Percentiles rank a stretch among this genome's conserved stretches.
phyloP scores from a whole-genome alignment of 805 yeast species.

The Schwanniomyces pseudopolymorphus region DNA sequence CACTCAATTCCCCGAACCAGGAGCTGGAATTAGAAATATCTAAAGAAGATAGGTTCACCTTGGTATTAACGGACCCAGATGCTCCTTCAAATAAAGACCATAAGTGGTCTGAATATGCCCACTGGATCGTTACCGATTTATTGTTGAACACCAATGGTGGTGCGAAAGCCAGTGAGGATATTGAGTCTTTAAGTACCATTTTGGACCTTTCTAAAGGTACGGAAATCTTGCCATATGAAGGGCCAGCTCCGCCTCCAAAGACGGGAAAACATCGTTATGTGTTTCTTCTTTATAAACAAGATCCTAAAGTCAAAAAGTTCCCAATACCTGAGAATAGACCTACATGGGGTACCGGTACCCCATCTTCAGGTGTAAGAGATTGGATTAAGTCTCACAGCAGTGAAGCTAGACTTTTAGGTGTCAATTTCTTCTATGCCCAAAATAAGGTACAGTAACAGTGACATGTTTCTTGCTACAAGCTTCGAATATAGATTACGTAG shows the following conservation, averaged over 20 bases:
- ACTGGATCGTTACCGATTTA: slow-evolving; percentile 64
- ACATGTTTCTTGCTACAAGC: not conserved
- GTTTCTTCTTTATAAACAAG: slow-evolving; percentile 71
- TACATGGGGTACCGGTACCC: slow-evolving; percentile 84
- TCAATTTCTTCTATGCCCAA: slow-evolving; percentile 85
- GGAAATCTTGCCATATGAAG: slow-evolving; percentile 57
- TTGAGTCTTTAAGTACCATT: slow-evolving; percentile 32
- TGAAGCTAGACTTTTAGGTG: slow-evolving; percentile 60
- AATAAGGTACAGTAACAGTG: slow-evolving; percentile 27
- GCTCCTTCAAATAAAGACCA: slow-evolving; percentile 83
- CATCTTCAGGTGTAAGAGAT: slow-evolving; percentile 73
- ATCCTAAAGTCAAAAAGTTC: slow-evolving; percentile 37
- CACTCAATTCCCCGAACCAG: slow-evolving; percentile 49
- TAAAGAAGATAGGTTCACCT: slow-evolving; percentile 57
- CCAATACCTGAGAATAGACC: slow-evolving; percentile 56
- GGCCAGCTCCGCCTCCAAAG: slow-evolving; percentile 88
- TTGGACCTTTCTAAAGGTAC: slow-evolving; percentile 37
- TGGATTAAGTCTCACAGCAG: slow-evolving; percentile 66
- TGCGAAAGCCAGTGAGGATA: slow-evolving; percentile 13
- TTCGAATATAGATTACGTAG: not conserved
- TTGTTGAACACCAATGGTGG: slow-evolving; percentile 35
- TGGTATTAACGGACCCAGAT: slow-evolving; percentile 89
- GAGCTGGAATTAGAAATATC: slow-evolving; percentile 43
- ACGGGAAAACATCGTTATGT: slow-evolving; percentile 89
- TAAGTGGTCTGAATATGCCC: slow-evolving; percentile 87